A percentile compares a stretch with the other conserved stretches of the same genome.
phyloP scores from a whole-genome alignment of 2,329 filamentous ascomycete species.

The Didymellaceae sp. region DNA sequence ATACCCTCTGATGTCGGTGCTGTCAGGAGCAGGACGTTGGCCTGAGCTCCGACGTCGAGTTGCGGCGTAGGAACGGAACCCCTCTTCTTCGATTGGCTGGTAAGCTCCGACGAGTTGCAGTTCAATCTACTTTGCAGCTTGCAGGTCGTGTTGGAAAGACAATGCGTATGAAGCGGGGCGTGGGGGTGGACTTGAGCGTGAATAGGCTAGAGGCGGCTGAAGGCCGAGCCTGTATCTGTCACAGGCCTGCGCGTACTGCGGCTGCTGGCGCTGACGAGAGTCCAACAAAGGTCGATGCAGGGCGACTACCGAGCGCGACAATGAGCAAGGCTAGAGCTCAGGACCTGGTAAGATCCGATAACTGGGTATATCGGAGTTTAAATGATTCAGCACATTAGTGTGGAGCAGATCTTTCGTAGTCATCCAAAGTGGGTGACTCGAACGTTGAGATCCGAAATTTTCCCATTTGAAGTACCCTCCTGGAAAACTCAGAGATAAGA shows the following conservation, averaged over 20 bases:
- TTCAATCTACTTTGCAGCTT: slow-evolving; percentile 32
- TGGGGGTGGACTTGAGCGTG: slow-evolving; percentile 35
- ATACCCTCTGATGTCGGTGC: slow-evolving; percentile 18
- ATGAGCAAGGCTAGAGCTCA: slow-evolving; percentile 8
- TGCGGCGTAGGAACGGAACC: slow-evolving; percentile 38
- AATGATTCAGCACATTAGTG: slow-evolving; percentile 29
- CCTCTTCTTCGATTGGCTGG: slow-evolving; percentile 38
- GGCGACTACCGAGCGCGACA: slow-evolving; percentile 7
- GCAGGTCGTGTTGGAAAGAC: slow-evolving; percentile 32
- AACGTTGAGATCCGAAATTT: slow-evolving; percentile 17
- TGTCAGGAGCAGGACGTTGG: slow-evolving; percentile 21
- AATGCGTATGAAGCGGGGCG: slow-evolving; percentile 32
- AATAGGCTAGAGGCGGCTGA: slow-evolving; percentile 25
- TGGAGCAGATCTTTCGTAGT: slow-evolving; percentile 32
- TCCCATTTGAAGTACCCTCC: slow-evolving; percentile 19
- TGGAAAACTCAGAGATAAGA: slow-evolving; percentile 22
- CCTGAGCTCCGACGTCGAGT: slow-evolving; percentile 34
- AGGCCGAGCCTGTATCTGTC: slow-evolving; percentile 26
- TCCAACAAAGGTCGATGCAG: slow-evolving; percentile 12
- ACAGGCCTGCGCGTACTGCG: slow-evolving; percentile 37
- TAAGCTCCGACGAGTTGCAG: slow-evolving; percentile 23
- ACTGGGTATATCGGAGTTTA: slow-evolving; percentile 31
- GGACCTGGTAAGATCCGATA: slow-evolving; percentile 11
- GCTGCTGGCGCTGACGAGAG: slow-evolving; percentile 26
- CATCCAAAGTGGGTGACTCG: slow-evolving; percentile 35